Evolutionary conservation across 495 filamentous ascomycete genomes (phyloP), one percentile per base, ranked within the genome.

Genomic region (Aspergillus egyptiacus): DNA sequence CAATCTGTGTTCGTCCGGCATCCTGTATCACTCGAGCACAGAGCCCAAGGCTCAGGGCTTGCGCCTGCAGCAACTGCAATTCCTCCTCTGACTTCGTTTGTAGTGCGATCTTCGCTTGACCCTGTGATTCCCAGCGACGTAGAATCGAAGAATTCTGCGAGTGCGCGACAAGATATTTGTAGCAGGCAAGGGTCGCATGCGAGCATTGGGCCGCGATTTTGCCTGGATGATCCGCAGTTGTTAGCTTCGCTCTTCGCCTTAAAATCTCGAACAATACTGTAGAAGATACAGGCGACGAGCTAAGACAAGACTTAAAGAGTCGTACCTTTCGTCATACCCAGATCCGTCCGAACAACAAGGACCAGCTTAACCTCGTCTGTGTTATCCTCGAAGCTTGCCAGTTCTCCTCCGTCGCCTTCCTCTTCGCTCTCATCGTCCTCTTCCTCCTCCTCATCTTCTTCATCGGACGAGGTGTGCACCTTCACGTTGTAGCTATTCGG

Each of bases 1-100:
- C 91, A 68, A 98, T 95, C 80, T 97, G 94, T 24, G 93, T 98
- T 47, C 93, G 77, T 20, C 93, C 93, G n/a, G 93, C 93, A 75
- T 98, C 93, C 57, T 85, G 80, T 40, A 98, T 89, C 25, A 95
- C 81, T 63, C 86, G 82, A 36, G 93, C 86, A 44, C 88, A 91
- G 30, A 98, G 68, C 2, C 91, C 93, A 44, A 96, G 60, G 59
- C 85, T 89, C 36, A 87, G 73, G 8, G 93, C 91, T 66, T 81
- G 81, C 19, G 80, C 86, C 68, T 89, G 82, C 51, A 96, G 66
- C 53, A 79, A 69, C 46, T 85, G 59, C 65, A 98, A 60, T 64
- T 95, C 89, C 39, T 91, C 90, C 67, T 96, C 85, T 30, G 68
- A 74, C 62, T 89, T 89, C 25, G 81, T 74, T 66, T 95, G 89